Evolutionary conservation across 768 basidiomycete genomes (phyloP).

Genomic region (Pisolithus marmoratus): DNA sequence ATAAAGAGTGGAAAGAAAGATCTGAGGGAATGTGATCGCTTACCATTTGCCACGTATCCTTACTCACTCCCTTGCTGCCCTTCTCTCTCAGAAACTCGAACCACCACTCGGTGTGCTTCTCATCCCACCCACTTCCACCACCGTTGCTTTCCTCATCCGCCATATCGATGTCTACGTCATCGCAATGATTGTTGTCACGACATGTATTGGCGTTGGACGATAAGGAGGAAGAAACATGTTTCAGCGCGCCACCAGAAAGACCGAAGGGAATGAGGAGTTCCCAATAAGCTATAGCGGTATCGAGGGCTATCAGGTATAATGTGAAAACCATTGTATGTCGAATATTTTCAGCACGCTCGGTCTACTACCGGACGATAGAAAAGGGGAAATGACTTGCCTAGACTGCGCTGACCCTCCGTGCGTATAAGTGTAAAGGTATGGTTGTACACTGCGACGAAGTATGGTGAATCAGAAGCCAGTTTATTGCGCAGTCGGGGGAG

Average conservation of each 20-base stretch:
- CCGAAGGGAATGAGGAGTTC: conserved; percentile 69
- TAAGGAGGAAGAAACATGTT: conserved; percentile 30
- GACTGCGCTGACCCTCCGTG: conserved; percentile 69
- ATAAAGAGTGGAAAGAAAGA: conserved; percentile 4
- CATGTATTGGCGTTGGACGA: background rate
- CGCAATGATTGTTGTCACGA: background rate
- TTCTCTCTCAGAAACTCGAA: conserved; percentile 64
- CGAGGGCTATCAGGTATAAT: conserved; percentile 40
- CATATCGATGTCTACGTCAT: background rate
- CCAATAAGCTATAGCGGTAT: conserved; percentile 77
- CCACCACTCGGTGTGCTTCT: conserved; percentile 66
- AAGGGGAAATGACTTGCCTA: conserved; percentile 44
- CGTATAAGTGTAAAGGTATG: conserved; percentile 80
- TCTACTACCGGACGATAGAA: background rate
- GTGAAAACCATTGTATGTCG: too few species aligned
- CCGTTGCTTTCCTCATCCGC: conserved; percentile 10
- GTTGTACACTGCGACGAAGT: conserved; percentile 75
- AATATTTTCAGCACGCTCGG: background rate
- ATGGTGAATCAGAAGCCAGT: conserved; percentile 57
- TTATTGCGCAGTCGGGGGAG: conserved; percentile 51
- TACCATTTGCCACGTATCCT: conserved; percentile 88
- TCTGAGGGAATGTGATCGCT: conserved; percentile 4
- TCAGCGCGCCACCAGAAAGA: conserved; percentile 58
- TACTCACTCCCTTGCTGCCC: conserved; percentile 73
- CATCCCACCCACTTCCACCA: conserved; percentile 56